A percentile compares a stretch with the other conserved stretches of the same genome.
These are phyloP conservation scores for Eutrema japonicum DNA, from an alignment of 345 rosid genomes.

Conservation along the genomic window DNA sequence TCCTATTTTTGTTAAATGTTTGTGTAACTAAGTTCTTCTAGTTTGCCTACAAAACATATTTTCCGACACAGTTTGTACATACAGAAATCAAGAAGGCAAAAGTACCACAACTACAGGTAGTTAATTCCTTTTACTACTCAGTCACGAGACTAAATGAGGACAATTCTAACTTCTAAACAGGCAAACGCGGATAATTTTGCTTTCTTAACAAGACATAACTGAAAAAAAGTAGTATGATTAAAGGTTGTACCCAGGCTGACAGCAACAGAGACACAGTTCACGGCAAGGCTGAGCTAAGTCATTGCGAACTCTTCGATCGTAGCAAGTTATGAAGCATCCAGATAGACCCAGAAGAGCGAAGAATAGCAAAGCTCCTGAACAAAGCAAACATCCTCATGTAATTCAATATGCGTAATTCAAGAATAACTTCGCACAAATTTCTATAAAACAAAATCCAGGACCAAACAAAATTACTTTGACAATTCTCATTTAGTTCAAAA, in stretches of 20 bases:
- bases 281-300: conserved; percentile 99
- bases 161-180: background rate
- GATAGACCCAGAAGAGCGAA: conserved; percentile 98
- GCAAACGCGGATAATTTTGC: background rate
- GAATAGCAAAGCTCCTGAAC: conserved; percentile 87
- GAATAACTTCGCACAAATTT: conserved; percentile 8
- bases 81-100: background rate
- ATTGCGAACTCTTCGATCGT: conserved; percentile 95
- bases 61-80: background rate
- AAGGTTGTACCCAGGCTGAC: conserved; percentile 87
- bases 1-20: background rate
- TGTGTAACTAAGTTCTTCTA: conserved; percentile 16
- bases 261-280: conserved; percentile 96
- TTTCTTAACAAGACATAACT: background rate
- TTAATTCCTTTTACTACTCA: background rate
- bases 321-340: conserved; percentile 98
- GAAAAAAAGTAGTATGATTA: background rate
- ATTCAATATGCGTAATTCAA: background rate
- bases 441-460: too few species aligned
- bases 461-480: too few species aligned
- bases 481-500: too few species aligned
- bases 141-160: background rate
- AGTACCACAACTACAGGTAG: background rate
- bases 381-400: conserved; percentile 20
- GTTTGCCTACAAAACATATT: background rate